Percentiles rank a stretch among this genome's conserved stretches.
Conservation (phyloP, 2,329 filamentous ascomycete species). For the Fusarium avenaceum region DNA sequence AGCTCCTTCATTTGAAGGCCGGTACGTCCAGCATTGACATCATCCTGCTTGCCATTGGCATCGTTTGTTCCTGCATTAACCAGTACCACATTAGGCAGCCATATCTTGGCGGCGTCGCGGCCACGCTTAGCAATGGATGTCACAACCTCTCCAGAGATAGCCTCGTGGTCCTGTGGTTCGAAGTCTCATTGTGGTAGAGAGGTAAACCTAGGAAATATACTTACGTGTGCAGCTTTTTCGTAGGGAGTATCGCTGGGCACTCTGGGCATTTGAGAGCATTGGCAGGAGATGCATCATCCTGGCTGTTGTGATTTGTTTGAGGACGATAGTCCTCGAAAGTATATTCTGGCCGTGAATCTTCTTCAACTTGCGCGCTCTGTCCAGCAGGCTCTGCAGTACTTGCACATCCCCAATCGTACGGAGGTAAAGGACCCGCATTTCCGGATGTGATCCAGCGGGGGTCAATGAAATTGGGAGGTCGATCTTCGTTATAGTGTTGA, state of each 20-base stretch:
- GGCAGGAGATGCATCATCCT: neutral
- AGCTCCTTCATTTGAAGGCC: conserved; percentile 11
- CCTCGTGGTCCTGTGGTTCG: conserved; percentile 3
- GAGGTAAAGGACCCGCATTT: conserved; percentile 6
- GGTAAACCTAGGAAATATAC: neutral
- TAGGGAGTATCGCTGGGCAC: neutral
- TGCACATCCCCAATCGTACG: conserved; percentile 7
- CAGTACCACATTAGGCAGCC: conserved; percentile 4
- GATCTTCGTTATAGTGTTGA: neutral
- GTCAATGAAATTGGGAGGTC: neutral
- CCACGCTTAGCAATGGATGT: conserved; percentile 2
- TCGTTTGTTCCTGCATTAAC: conserved; percentile 7
- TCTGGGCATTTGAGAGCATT: neutral
- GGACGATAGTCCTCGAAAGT: neutral
- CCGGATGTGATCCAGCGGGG: conserved; percentile 5
- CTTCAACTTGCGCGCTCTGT: conserved; percentile 9
- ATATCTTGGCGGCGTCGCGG: neutral
- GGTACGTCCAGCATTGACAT: conserved; percentile 1
- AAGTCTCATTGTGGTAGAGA: neutral
- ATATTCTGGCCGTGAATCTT: conserved; percentile 9
- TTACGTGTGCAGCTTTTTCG: neutral
- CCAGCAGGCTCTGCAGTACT: conserved; percentile 14
- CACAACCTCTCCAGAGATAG: neutral
- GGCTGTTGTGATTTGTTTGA: neutral
- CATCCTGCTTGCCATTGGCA: conserved; percentile 1